Conservation (phyloP, 805 yeast genomes). For the Ogataea neopini region DNA sequence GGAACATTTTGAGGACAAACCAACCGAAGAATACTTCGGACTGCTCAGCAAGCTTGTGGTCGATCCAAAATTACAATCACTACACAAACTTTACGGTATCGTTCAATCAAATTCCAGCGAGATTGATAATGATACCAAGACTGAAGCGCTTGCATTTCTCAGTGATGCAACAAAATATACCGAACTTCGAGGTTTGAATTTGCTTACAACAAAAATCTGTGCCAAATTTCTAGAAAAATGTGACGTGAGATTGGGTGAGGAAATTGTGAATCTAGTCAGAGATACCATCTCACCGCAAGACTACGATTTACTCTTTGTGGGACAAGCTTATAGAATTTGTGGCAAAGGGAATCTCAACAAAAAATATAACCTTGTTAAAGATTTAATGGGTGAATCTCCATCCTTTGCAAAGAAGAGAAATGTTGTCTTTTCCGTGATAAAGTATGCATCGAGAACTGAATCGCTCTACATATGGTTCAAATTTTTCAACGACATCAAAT, state of each 20-base stretch:
- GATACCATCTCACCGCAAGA: constrained; percentile 2
- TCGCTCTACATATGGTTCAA: constrained; percentile 15
- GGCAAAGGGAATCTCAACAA: constrained; percentile 2
- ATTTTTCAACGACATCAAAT: constrained; percentile 6
- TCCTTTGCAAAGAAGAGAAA: constrained; percentile 6
- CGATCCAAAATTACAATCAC: neutral
- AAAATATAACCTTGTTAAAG: constrained; percentile 5
- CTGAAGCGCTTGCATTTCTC: neutral
- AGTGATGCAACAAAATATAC: neutral
- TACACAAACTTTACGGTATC: neutral
- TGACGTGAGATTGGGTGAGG: neutral
- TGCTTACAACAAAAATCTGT: constrained; percentile 9
- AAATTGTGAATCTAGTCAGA: constrained; percentile 3
- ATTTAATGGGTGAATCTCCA: constrained; percentile 4
- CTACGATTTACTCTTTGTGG: constrained; percentile 11
- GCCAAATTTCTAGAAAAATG: constrained; percentile 4
- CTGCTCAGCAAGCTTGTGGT: neutral
- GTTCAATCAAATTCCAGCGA: neutral
- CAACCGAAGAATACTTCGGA: constrained; percentile 5
- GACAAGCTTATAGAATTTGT: constrained; percentile 5
- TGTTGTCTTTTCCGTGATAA: constrained; percentile 12
- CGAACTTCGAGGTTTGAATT: neutral
- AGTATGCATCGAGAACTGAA: constrained; percentile 7
- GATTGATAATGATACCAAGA: neutral
- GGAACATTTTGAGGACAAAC: constrained; percentile 14